A percentile compares a stretch with the other conserved stretches of the same genome.
These are phyloP conservation scores for Prunus fruticosa DNA, from an alignment of 306 rosid species.

Conservation along the genomic window DNA sequence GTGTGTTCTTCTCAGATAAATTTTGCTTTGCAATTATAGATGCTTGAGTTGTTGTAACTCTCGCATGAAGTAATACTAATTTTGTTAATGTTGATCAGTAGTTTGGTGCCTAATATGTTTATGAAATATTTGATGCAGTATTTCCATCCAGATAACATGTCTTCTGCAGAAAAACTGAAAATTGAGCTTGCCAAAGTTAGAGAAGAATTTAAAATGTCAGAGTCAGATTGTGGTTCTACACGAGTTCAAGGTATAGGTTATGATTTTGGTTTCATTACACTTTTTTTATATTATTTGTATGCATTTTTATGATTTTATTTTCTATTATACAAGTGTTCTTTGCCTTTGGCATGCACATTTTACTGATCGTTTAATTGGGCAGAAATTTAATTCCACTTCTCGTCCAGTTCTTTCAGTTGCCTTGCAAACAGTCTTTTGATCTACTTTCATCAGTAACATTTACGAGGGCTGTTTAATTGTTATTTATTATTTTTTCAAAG, in stretches of 20 bases:
- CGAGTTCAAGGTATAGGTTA: conserved; percentile 79
- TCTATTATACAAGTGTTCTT: neutral
- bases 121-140: conserved; percentile 53
- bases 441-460: neutral
- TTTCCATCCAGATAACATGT: conserved; percentile 91
- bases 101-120: neutral
- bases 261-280: neutral
- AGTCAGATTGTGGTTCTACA: conserved; percentile 89
- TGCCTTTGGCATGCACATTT: neutral
- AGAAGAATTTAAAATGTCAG: conserved; percentile 90
- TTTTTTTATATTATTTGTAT: neutral
- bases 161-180: conserved; percentile 79
- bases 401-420: neutral
- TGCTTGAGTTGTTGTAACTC: neutral
- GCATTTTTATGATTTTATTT: neutral
- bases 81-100: neutral
- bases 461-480: neutral
- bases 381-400: neutral
- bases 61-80: neutral
- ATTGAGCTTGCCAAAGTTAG: conserved; percentile 72
- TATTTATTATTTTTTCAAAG: neutral
- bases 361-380: neutral
- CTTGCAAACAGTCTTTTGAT: neutral
- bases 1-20: neutral
- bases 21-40: neutral